Evolutionary conservation across 805 yeast species (phyloP).

Genomic region (Zygosaccharomyces siamensis): DNA sequence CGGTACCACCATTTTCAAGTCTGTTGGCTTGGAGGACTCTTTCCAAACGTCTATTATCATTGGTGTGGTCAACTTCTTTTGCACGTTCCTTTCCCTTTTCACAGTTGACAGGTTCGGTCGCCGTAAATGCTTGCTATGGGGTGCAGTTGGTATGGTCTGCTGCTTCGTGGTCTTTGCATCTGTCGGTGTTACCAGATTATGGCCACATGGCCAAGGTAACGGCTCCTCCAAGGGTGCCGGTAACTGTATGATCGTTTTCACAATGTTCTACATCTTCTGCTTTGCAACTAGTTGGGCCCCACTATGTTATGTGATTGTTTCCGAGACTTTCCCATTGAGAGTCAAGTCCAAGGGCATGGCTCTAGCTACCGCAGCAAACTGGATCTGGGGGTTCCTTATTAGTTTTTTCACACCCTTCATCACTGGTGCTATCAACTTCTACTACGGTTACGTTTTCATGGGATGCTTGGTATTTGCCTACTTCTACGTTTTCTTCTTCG

Average conservation of each 20-base stretch:
- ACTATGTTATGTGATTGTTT: conserved; percentile 55
- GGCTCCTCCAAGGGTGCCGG: conserved; percentile 54
- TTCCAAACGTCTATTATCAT: conserved; percentile 54
- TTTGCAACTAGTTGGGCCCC: conserved; percentile 78
- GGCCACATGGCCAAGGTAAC: conserved; percentile 38
- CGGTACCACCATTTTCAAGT: conserved; percentile 56
- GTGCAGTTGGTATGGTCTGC: conserved; percentile 46
- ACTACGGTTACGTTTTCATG: conserved; percentile 57
- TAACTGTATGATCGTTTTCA: conserved; percentile 63
- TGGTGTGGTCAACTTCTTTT: conserved; percentile 56
- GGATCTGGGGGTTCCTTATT: conserved; percentile 63
- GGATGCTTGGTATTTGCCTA: conserved; percentile 52
- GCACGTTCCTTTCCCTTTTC: conserved; percentile 48
- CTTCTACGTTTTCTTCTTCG: conserved; percentile 62
- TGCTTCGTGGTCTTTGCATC: conserved; percentile 50
- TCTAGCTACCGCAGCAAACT: conserved; percentile 57
- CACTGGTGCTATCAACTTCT: conserved; percentile 56
- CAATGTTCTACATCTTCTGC: conserved; percentile 65
- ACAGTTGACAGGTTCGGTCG: conserved; percentile 53
- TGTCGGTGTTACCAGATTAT: conserved; percentile 50
- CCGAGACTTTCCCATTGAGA: conserved; percentile 70
- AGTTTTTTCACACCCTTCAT: conserved; percentile 69
- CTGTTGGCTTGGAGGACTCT: conserved; percentile 56
- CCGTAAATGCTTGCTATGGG: conserved; percentile 44
- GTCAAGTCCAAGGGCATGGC: conserved; percentile 54